Evolutionary conservation across 163 green algal species (phyloP), one percentile per base, ranked within the genome.

Genomic region (Smithsoniella earleae): DNA sequence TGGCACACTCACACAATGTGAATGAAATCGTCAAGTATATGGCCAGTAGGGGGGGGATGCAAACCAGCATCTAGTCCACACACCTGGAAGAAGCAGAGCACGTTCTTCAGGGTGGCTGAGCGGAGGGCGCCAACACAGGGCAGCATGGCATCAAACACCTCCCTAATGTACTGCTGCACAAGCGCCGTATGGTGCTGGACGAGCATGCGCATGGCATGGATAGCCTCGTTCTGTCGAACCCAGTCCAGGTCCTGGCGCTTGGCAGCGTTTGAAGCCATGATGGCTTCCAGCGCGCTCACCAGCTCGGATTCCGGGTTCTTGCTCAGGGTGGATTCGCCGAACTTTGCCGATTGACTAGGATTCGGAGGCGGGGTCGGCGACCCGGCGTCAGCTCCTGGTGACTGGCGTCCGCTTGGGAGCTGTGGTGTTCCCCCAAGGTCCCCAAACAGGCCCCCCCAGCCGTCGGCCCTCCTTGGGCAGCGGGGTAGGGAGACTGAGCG

Each of bases 181-280:
- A 69, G 18, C 27, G 18, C n/a, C n/a, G 58, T 30, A 33, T 69
- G 58, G 58, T 69, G 58, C 58, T 34, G 31, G 16, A 69, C n/a
- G 16, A 69, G 58, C 58, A 69, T n/a, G n/a, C 58, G 58, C 58
- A 69, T 69, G n/a, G 27, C 43, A 33, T 69, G n/a, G 27, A 69
- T 69, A 18, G 58, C 58, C 25, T 69, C 58, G 34, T 69, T 69
- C 27, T 69, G 58, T 13, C 25, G 20, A 16, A 69, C 58, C 58
- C 58, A 69, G 58, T 69, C 58, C 58, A 69, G 58, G 30, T 69
- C 58, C 58, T 69, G 58, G 30, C 58, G 58, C 58, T 69, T 69
- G 3, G 58, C 58, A 1, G 16, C 58, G 25, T 69, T 69, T 5
- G 58, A 30, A 10, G 28, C 30, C 58, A 34, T 13, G 25, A 69